phyloP scores from a whole-genome alignment of 1,284 basidiomycete species.

The Entoloma clypeatum region DNA sequence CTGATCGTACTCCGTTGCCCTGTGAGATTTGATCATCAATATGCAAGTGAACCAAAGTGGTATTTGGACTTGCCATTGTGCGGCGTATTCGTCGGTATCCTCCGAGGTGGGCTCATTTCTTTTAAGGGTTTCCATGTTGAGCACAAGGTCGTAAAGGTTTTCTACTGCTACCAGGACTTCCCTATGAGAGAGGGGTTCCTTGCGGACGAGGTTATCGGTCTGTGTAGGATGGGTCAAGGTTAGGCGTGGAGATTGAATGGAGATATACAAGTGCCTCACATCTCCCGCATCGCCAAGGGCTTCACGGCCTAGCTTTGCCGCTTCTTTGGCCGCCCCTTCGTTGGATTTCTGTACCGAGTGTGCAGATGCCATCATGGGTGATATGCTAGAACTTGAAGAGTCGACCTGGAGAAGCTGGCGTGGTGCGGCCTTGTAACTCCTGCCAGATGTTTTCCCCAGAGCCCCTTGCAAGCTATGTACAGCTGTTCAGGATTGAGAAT shows the following conservation, averaged over 20 bases:
- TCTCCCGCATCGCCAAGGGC: constrained; percentile 55
- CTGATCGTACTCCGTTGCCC: constrained; percentile 59
- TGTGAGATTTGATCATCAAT: constrained; percentile 25
- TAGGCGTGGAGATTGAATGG: background rate
- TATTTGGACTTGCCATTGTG: constrained; percentile 46
- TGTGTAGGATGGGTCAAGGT: constrained; percentile 22
- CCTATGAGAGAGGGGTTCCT: constrained; percentile 74
- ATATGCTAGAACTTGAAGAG: constrained; percentile 39
- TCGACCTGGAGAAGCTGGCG: constrained; percentile 92
- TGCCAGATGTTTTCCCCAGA: constrained; percentile 87
- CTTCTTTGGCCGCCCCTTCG: constrained; percentile 62
- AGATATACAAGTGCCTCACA: constrained; percentile 31
- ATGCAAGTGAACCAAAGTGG: constrained; percentile 5
- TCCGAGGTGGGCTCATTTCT: constrained; percentile 71
- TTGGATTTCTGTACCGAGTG: constrained; percentile 37
- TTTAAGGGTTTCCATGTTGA: constrained; percentile 84
- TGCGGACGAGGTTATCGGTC: constrained; percentile 53
- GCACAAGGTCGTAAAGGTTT: constrained; percentile 79
- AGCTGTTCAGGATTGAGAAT: constrained; percentile 40
- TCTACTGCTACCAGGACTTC: constrained; percentile 83
- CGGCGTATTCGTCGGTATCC: constrained; percentile 46
- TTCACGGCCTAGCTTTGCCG: constrained; percentile 67
- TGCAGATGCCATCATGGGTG: constrained; percentile 54
- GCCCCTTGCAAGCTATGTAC: constrained; percentile 89
- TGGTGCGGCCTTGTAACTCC: constrained; percentile 93